These are phyloP conservation scores for Metarhizium humberi DNA, from an alignment of 2,329 filamentous ascomycete species.

Conservation along the genomic window DNA sequence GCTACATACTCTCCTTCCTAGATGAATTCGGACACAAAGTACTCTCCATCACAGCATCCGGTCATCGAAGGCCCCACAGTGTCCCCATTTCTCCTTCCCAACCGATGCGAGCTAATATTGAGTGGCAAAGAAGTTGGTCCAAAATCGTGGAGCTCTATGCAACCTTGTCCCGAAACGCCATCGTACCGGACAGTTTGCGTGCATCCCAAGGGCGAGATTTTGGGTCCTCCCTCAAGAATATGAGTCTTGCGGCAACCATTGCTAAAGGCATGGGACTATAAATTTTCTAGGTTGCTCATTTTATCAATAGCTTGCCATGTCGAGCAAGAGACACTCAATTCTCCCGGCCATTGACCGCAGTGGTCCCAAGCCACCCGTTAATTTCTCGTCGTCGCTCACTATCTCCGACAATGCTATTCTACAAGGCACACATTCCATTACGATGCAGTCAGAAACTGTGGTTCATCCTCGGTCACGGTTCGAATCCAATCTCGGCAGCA, in stretches of 20 bases:
- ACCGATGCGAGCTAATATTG: not conserved
- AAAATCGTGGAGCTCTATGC: too few relatives aligned
- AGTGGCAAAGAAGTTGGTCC: too few relatives aligned
- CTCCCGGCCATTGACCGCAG: slow-evolving; percentile 42
- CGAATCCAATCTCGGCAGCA: slow-evolving; percentile 67
- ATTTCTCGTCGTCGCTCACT: slow-evolving; percentile 49
- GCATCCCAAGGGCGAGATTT: too few relatives aligned
- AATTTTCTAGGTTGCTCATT: not conserved
- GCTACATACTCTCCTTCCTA: slow-evolving; percentile 10
- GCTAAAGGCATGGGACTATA: not conserved
- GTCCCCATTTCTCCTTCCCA: not conserved
- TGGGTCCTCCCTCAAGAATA: too few relatives aligned
- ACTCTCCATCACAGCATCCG: not conserved
- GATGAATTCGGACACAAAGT: not conserved
- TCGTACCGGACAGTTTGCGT: too few relatives aligned
- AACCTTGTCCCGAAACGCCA: too few relatives aligned
- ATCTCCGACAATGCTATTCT: slow-evolving; percentile 56
- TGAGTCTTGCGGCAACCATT: too few relatives aligned
- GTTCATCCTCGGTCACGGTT: slow-evolving; percentile 81
- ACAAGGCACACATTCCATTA: slow-evolving; percentile 67
- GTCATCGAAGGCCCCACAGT: not conserved
- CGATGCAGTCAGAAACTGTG: slow-evolving; percentile 66
- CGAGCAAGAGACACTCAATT: slow-evolving; percentile 46
- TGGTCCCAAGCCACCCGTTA: slow-evolving; percentile 51
- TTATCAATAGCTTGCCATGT: slow-evolving; percentile 17